Evolutionary conservation across 306 rosid genomes (phyloP).

Genomic region (Arachis stenosperma): DNA sequence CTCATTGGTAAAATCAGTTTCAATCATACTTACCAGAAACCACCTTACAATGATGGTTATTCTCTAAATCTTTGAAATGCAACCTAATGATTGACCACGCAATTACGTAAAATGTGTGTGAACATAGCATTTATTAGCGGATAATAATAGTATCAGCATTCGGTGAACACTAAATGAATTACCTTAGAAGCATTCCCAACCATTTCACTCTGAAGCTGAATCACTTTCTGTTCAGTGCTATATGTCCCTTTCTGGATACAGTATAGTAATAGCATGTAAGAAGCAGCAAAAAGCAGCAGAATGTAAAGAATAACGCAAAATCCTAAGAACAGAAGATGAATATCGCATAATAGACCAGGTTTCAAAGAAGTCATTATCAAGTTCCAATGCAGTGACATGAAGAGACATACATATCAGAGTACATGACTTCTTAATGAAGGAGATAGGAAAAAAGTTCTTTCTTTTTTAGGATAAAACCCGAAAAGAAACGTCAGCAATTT

Average conservation of each 20-base stretch:
- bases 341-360: too few relatives aligned
- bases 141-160: slow-evolving; percentile 6
- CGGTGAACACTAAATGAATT: slow-evolving; percentile 37
- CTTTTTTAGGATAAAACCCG: not conserved
- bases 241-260: slow-evolving; percentile 72
- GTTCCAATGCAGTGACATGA: too few relatives aligned
- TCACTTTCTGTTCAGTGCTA: slow-evolving; percentile 61
- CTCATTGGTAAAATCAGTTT: not conserved
- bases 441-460: too few relatives aligned
- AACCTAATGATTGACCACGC: not conserved
- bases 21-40: not conserved
- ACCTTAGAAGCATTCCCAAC: slow-evolving; percentile 94
- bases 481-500: not conserved
- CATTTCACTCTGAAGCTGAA: slow-evolving; percentile 70
- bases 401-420: too few relatives aligned
- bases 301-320: slow-evolving; percentile 29
- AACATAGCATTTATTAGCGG: slow-evolving; percentile 17
- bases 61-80: not conserved
- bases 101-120: slow-evolving; percentile 11
- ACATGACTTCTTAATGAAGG: too few relatives aligned
- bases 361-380: too few relatives aligned
- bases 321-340: not conserved
- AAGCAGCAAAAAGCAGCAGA: not conserved
- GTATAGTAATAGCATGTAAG: slow-evolving; percentile 20
- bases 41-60: not conserved